Base-by-base conservation (phyloP, 768 basidiomycete genomes). In the Agaricus subrufescens region DNA sequence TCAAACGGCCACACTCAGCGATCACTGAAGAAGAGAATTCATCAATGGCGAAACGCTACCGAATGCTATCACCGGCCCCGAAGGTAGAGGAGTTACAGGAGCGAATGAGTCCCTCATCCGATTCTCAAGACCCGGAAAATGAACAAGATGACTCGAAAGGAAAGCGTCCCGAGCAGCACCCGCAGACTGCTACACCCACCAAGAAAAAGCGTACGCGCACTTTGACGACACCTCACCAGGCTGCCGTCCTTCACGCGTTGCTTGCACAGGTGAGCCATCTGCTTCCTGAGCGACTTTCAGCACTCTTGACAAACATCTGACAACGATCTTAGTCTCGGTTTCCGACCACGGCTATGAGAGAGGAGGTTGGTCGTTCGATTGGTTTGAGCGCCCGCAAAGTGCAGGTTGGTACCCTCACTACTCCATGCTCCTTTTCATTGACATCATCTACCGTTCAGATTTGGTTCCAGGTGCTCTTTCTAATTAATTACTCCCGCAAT, bases 371-470 rank as follows among this genome's bases (percentile, higher is more conserved):
- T 7, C 83, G 87, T 25, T 78, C 87, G 37, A 94, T 94, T 61
- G 91, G 91, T n/a, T 72, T 94, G 65, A 92, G 90, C 67, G 90
- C 91, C 46, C 82, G 91, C 40, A 91, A 94, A 75, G 91, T 94
- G 2, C 91, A 94, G 83, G 91, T 89, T 63, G 66, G 86, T 77
- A 46, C 37, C 19, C 27, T 47, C 49, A 48, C 42, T 31, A 34
- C 31, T 43, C 46, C 25, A 47, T 34, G 47, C 39, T 30, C 50
- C 25, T 27, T 34, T 47, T 26, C 53, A 54, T 42, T 63, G 62
- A 63, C 61, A 58, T 58, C 56, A 50, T 65, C 40, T 34, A 48
- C 27, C 43, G 63, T 56, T 63, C 64, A 93, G 91, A 91, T 93
- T 62, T 93, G 91, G 91, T 93, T 93, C 71, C 91, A 92, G 80